Evolutionary conservation across 805 yeast species (phyloP), one percentile per base, ranked within the genome.

Genomic region (Kodamaea hsintzibuensis): DNA sequence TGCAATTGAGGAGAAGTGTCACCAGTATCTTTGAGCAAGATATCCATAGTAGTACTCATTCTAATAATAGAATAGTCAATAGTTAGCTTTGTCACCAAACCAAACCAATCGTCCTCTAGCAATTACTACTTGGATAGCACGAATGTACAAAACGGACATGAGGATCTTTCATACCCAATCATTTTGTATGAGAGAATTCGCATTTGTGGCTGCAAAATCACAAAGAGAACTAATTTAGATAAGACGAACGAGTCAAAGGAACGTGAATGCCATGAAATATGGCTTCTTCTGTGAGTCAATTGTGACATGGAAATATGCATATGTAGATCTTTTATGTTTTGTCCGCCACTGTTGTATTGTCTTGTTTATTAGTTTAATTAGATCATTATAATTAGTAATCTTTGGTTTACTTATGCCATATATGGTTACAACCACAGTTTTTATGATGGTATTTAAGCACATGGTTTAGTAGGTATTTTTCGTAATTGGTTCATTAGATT

Each of bases 161-260:
- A 19, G 10, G 17, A 16, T 40, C n/a, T 12, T 17, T 17, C 25
- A n/a, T 3, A 7, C 3, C 14, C 14, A 38, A 39, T 18, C 14
- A 14, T 39, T 40, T 9, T 10, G 12, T n/a, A n/a, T 30, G 4
- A 9, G 13, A 30, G 7, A 40, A 5, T 40, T 40, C 8, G 44
- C 19, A 40, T 40, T 40, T 40, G 44, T 40, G 44, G 44, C 44
- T 40, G 44, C 44, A 40, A 40, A 40, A 16, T 40, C 44, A 40
- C 44, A 40, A 40, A 40, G 12, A 17, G 18, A 40, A 40, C 7
- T 17, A 3, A 16, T 38, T 38, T 13, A 7, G 42, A 38, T 38
- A 13, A 38, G 42, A 38, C 6, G 6, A 22, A 22, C 25, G n/a
- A n/a, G n/a, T n/a, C 25, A 6, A 22, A 22, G 25, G 25, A 22